A percentile compares a stretch with the other conserved stretches of the same genome.
phyloP scores from a whole-genome alignment of 768 basidiomycete genomes.

The Leccinum fibrillosum region DNA sequence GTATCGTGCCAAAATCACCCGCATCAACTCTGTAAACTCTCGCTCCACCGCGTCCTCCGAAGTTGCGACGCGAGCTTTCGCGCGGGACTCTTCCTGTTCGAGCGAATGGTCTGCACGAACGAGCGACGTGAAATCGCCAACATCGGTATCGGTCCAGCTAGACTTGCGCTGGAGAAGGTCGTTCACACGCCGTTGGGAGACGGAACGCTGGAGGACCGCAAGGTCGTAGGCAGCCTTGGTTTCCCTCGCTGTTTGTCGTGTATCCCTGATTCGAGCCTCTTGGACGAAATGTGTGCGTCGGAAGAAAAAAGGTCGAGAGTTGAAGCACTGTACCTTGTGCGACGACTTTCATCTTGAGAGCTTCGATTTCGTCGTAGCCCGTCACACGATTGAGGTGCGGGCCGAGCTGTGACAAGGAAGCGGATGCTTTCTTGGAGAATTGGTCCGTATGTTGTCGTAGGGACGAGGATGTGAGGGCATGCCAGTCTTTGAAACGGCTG shows the following conservation, averaged over 20 bases:
- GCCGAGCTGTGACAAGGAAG: constrained; percentile 71
- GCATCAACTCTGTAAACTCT: constrained; percentile 86
- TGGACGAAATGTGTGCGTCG: constrained; percentile 11
- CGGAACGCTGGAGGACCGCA: constrained; percentile 76
- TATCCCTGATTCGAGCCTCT: constrained; percentile 73
- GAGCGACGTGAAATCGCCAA: constrained; percentile 82
- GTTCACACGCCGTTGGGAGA: constrained; percentile 94
- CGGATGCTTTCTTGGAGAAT: constrained; percentile 54
- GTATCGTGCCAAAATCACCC: constrained; percentile 84
- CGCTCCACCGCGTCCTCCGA: constrained; percentile 81
- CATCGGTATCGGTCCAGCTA: constrained; percentile 87
- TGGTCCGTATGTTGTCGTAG: constrained; percentile 52
- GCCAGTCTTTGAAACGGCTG: constrained; percentile 44
- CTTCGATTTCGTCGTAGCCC: constrained; percentile 89
- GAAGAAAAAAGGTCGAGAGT: not conserved
- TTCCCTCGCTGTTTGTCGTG: constrained; percentile 61
- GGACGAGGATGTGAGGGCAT: constrained; percentile 31
- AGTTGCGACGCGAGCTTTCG: constrained; percentile 63
- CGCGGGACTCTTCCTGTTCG: constrained; percentile 72
- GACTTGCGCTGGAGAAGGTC: constrained; percentile 93
- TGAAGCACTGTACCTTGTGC: constrained; percentile 63
- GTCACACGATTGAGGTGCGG: constrained; percentile 80
- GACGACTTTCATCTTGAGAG: constrained; percentile 71
- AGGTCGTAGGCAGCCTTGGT: constrained; percentile 76
- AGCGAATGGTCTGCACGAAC: constrained; percentile 87